Evolutionary conservation across 1,139 yeast genomes (phyloP), one percentile per base, ranked within the genome.

Genomic region (Candida sojae): DNA sequence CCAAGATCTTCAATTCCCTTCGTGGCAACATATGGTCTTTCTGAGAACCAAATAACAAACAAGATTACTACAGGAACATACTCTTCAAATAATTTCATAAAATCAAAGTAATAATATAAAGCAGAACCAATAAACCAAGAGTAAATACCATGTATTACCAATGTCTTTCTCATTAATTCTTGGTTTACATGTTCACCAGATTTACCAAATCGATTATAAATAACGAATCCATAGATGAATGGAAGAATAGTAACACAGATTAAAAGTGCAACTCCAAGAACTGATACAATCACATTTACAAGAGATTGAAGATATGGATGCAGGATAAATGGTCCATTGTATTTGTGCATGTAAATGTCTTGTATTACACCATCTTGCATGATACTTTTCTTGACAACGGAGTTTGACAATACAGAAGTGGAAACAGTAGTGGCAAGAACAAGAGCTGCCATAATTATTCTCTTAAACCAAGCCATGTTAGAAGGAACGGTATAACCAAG

Each of bases 1-100:
- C 43, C 43, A 11, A 40, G 32, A 32, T 40, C 43, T 23, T 40
- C 43, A 25, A 30, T n/a, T 11, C 43, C 43, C n/a, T 40, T 40
- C 23, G 32, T 8, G 5, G 43, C 43, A n/a, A 40, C 43, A 13
- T 40, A 30, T 32, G 43, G 43, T 40, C 43, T 40, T 32, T 40
- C 43, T 17, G 42, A 39, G 32, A 29, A 39, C 42, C 42, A 39
- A 12, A 39, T 39, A 28, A 28, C 12, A 31, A 31, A 39, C 23
- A 39, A 29, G 13, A 39, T 39, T 9, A 39, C 28, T 3, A 39
- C 26, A 8, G 42, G 42, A 10, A 39, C 42, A 31, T 39, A 39
- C 8, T 39, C 42, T 21, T 39, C 42, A 29, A 39, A 21, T 32
- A 39, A 39, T 39, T 39, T 39, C 42, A 39, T 39, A 17, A 29